Evolutionary conservation across 768 basidiomycete species (phyloP).

Genomic region (Aureoboletus auriporus): DNA sequence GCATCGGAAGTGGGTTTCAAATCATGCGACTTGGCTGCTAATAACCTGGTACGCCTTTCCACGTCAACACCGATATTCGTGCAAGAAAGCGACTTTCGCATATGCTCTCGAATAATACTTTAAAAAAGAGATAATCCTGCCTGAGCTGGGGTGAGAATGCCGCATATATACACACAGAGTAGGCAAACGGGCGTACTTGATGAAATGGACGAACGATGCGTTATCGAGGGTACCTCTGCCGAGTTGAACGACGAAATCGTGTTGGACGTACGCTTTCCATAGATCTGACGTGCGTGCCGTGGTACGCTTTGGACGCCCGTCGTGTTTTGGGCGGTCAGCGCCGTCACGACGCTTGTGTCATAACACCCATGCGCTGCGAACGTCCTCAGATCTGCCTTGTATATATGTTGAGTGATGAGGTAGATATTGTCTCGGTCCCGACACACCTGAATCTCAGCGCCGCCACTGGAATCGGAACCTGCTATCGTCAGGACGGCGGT

Average conservation of each 20-base stretch:
- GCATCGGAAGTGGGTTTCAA: constrained; percentile 62
- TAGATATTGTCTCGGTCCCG: neutral
- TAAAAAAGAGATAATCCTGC: constrained; percentile 78
- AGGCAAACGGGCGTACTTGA: constrained; percentile 51
- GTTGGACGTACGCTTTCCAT: constrained; percentile 77
- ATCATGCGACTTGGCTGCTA: constrained; percentile 71
- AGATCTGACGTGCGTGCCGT: constrained; percentile 46
- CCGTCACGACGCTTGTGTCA: constrained; percentile 79
- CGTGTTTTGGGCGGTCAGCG: constrained; percentile 88
- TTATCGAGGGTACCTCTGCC: constrained; percentile 66
- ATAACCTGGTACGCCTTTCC: constrained; percentile 42
- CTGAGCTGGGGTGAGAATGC: constrained; percentile 32
- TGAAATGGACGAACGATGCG: constrained; percentile 76
- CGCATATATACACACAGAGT: neutral
- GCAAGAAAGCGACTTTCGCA: constrained; percentile 39
- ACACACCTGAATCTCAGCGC: constrained; percentile 84
- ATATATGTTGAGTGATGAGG: neutral
- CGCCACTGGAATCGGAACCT: constrained; percentile 79
- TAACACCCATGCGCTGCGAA: constrained; percentile 77
- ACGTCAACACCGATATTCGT: neutral
- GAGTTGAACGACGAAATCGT: constrained; percentile 77
- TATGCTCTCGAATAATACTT: constrained; percentile 86
- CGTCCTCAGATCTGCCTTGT: constrained; percentile 81
- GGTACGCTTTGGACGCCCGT: constrained; percentile 73
- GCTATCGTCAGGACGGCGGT: constrained; percentile 65